phyloP scores from a whole-genome alignment of 2,329 filamentous ascomycete species.

The Phoma sp. region DNA sequence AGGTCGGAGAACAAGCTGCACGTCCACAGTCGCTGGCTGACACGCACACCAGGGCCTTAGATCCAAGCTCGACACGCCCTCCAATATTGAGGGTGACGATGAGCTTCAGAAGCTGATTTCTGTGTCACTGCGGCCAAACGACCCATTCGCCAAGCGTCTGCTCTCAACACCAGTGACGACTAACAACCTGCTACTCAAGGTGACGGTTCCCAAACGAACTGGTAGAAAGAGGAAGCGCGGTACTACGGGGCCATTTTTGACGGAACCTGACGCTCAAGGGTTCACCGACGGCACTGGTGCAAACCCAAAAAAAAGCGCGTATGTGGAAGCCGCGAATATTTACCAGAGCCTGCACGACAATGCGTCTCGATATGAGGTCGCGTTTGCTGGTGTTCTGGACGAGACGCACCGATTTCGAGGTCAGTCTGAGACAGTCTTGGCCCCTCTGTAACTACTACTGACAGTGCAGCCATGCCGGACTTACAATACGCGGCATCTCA shows the following conservation, averaged over 20 bases:
- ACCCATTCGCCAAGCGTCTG: slow-evolving; percentile 78
- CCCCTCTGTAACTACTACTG: slow-evolving; percentile 10
- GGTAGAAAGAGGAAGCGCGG: slow-evolving; percentile 85
- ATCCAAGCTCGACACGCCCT: slow-evolving; percentile 33
- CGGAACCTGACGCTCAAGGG: slow-evolving; percentile 39
- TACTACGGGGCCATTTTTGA: slow-evolving; percentile 66
- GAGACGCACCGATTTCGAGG: slow-evolving; percentile 87
- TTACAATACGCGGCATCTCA: slow-evolving; percentile 79
- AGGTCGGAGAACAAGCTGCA: slow-evolving; percentile 48
- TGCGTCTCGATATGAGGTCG: slow-evolving; percentile 67
- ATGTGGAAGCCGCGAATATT: slow-evolving; percentile 51
- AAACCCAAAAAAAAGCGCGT: slow-evolving; percentile 7
- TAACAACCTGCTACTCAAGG: slow-evolving; percentile 84
- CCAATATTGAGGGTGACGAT: slow-evolving; percentile 30
- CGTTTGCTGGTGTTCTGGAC: slow-evolving; percentile 74
- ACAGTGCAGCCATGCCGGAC: slow-evolving; percentile 70
- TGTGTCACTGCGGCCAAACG: slow-evolving; percentile 79
- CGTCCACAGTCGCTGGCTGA: slow-evolving; percentile 18
- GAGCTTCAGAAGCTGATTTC: slow-evolving; percentile 62
- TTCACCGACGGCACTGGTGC: neutral
- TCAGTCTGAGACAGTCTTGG: slow-evolving; percentile 33
- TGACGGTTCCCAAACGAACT: slow-evolving; percentile 85
- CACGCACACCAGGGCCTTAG: slow-evolving; percentile 32
- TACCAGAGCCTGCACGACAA: slow-evolving; percentile 75
- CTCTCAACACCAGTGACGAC: slow-evolving; percentile 76